Evolutionary conservation across 2,329 filamentous ascomycete genomes (phyloP).

Genomic region (Falciphora oryzae): DNA sequence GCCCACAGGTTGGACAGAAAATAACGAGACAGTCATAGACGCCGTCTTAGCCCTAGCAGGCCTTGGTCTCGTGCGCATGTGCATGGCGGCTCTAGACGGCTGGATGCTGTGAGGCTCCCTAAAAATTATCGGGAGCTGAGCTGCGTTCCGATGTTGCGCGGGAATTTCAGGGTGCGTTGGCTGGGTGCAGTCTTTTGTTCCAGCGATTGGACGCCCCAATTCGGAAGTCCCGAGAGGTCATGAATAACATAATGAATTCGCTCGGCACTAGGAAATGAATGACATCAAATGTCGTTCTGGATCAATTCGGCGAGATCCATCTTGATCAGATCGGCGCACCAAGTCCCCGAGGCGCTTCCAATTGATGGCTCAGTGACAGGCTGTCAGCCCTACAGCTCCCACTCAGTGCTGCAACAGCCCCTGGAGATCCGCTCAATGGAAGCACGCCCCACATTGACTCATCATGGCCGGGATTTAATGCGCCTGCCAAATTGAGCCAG

Average conservation of each 20-base stretch:
- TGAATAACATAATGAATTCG: no score
- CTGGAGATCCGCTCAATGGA: neutral
- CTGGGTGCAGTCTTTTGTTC: neutral
- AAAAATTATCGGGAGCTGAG: conserved; percentile 11
- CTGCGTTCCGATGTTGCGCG: neutral
- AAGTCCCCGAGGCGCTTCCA: no score
- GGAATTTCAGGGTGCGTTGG: conserved; percentile 1
- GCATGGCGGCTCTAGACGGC: neutral
- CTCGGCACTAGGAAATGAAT: no score
- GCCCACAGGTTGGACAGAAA: no score
- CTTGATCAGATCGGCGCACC: no score
- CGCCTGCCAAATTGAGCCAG: no score
- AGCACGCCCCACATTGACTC: neutral
- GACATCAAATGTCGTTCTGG: no score
- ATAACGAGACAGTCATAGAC: neutral
- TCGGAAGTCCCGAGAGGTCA: neutral
- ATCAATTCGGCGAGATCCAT: no score
- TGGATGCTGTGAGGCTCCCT: neutral
- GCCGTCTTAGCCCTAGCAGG: neutral
- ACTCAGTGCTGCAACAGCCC: no score
- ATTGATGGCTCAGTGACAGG: no score
- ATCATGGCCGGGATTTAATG: no score
- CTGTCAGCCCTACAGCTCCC: neutral
- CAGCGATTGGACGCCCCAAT: neutral
- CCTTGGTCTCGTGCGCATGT: neutral